These are phyloP conservation scores for Verbena officinalis DNA, from an alignment of 257 asterid genomes.

Conservation along the genomic window DNA sequence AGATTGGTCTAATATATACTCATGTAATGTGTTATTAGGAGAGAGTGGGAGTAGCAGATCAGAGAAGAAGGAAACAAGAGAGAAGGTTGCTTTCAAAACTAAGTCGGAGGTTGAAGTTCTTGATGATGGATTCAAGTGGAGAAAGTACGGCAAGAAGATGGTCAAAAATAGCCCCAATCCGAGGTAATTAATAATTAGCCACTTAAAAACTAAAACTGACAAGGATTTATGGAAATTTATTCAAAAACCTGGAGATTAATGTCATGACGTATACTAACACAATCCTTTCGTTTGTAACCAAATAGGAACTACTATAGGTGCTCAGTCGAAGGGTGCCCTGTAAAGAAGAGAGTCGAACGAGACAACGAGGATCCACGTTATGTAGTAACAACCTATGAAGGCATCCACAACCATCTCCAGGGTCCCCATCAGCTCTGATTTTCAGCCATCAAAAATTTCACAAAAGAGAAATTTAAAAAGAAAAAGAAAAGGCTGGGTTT, in stretches of 20 bases:
- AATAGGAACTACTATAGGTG: constrained; percentile 90
- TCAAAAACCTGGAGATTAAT: too few species aligned
- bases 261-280: too few species aligned
- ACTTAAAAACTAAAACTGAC: too few species aligned
- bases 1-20: neutral
- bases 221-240: too few species aligned
- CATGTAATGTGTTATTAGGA: constrained; percentile 48
- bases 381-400: constrained; percentile 87
- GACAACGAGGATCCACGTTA: constrained; percentile 76
- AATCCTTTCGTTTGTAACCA: too few species aligned
- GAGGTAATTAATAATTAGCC: too few species aligned
- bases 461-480: too few species aligned
- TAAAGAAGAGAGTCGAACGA: constrained; percentile 90
- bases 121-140: constrained; percentile 96
- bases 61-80: constrained; percentile 48
- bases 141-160: constrained; percentile 97
- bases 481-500: too few species aligned
- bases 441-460: neutral
- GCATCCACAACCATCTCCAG: constrained; percentile 73
- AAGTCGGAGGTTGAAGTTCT: constrained; percentile 78
- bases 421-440: constrained; percentile 54
- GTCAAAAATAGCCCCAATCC: constrained; percentile 94
- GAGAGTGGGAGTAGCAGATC: constrained; percentile 42
- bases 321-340: constrained; percentile 79
- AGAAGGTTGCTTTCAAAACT: constrained; percentile 89